Conservation (phyloP, 202 grass and related monocot species). For the Alloteropsis angusta region DNA sequence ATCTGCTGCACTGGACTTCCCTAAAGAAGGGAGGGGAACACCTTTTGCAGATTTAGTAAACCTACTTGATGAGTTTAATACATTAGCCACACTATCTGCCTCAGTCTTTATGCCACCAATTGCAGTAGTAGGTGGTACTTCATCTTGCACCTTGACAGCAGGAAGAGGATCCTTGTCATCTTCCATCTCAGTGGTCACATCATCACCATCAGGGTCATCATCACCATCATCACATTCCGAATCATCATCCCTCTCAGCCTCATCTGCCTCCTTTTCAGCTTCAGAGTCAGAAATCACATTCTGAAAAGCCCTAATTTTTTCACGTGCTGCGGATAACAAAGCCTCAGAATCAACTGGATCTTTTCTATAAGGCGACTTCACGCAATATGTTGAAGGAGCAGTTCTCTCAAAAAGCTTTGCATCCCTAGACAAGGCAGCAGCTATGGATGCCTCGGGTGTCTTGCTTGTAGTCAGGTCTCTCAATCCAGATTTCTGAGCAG, state of each 20-base stretch:
- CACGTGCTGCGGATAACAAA: conserved; percentile 62
- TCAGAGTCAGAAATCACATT: conserved; percentile 62
- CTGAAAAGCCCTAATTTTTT: conserved; percentile 89
- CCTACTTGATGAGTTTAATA: background rate
- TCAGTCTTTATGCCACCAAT: conserved; percentile 15
- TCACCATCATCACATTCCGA: conserved; percentile 79
- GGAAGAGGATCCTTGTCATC: conserved; percentile 36
- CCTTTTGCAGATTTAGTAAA: conserved; percentile 27
- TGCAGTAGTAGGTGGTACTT: background rate
- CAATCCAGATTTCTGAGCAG: conserved; percentile 92
- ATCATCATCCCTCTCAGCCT: conserved; percentile 84
- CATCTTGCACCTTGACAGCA: conserved; percentile 23
- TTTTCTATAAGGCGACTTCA: conserved; percentile 76
- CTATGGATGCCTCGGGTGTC: conserved; percentile 96
- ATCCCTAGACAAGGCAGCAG: conserved; percentile 86
- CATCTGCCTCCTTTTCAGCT: conserved; percentile 54
- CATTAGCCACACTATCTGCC: conserved; percentile 7
- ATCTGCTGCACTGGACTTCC: conserved; percentile 19
- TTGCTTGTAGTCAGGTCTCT: conserved; percentile 98
- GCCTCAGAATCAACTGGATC: conserved; percentile 68
- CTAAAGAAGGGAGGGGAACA: no score
- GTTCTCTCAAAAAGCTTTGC: conserved; percentile 92
- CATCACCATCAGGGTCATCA: conserved; percentile 85
- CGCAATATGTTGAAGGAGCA: conserved; percentile 91
- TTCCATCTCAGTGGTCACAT: conserved; percentile 41